Evolutionary conservation across 495 filamentous ascomycete species (phyloP), one percentile per base, ranked within the genome.

Genomic region (Echria macrotheca): DNA sequence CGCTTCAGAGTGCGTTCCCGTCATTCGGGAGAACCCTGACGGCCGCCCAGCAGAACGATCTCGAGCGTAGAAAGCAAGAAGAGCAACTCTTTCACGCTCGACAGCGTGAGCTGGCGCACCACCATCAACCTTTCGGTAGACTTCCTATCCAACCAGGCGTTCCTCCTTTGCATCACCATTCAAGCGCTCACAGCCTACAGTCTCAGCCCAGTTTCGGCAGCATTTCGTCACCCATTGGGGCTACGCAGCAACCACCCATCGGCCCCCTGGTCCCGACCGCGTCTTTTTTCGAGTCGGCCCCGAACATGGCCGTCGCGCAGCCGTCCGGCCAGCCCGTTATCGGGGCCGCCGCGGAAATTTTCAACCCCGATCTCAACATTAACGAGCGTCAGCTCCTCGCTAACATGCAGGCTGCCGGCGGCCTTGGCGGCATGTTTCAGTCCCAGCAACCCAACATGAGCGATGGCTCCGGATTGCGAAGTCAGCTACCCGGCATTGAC

Each of bases 1-100:
- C 93, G n/a, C 95, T 98, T 59, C 88, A 91, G 8, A 86, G 80
- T 48, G 89, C 87, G 45, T 97, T 98, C 68, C 93, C 93, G 2
- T 95, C 87, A 58, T 98, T 97, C 61, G 93, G 93, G n/a, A 91
- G 94, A 12, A 97, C 94, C 10, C 72, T 98, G 55, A 97, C 93
- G 2, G 93, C 93, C 0, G 90, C 95, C 56, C 93, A 98, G 69
- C 93, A 98, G 59, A 98, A 98, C 66, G 91, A 93, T 12, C 73
- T 98, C 8, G 93, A 98, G 65, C 78, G 93, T 32, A 78, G 94
- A 18, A 98, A 98, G 73, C 93, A 98, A 63, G 93, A 98, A 60
- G 93, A 98, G 61, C 93, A 98, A 58, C 94, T 95, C 66, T 73
- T 94, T 17, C 89, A 96, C 79, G 93, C 93, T 14, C 82, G 91